phyloP scores from a whole-genome alignment of 495 filamentous ascomycete genomes.

The Diplogelasinospora grovesii region DNA sequence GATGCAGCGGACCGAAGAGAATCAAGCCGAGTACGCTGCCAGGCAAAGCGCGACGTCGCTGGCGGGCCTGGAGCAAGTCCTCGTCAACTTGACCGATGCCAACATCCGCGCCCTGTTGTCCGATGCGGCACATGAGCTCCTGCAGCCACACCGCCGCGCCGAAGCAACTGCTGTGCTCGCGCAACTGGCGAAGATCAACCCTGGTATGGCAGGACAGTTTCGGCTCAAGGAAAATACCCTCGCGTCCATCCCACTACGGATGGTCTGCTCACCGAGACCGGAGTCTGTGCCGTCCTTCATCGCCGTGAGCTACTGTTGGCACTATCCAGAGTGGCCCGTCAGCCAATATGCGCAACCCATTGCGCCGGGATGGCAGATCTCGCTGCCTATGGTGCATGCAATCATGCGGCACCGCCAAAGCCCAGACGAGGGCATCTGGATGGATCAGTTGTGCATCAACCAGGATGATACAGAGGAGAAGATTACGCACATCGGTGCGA shows the following conservation, averaged over 20 bases:
- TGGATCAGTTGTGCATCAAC: slow-evolving; percentile 31
- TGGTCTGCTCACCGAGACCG: slow-evolving; percentile 2
- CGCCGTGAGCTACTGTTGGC: slow-evolving; percentile 24
- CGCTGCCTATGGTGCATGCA: slow-evolving; percentile 19
- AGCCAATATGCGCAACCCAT: slow-evolving; percentile 5
- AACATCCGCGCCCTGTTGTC: slow-evolving; percentile 9
- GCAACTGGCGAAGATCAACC: slow-evolving; percentile 12
- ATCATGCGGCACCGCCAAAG: slow-evolving; percentile 6
- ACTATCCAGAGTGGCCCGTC: slow-evolving; percentile 12
- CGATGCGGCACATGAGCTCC: neutral
- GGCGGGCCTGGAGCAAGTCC: slow-evolving; percentile 3
- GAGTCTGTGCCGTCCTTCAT: slow-evolving; percentile 9
- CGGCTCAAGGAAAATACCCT: slow-evolving; percentile 11
- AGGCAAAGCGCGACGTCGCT: neutral
- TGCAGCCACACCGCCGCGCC: neutral
- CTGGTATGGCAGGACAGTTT: slow-evolving; percentile 8
- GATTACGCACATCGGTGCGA: slow-evolving; percentile 18
- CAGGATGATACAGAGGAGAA: slow-evolving; percentile 22
- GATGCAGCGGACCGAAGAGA: too few species aligned
- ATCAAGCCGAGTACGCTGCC: slow-evolving; percentile 3
- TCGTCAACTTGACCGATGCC: slow-evolving; percentile 2
- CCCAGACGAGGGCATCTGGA: slow-evolving; percentile 18
- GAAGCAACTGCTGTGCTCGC: slow-evolving; percentile 10
- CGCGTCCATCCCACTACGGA: slow-evolving; percentile 7
- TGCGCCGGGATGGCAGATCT: slow-evolving; percentile 14